These are phyloP conservation scores for Sclerotinia trifoliorum DNA, from an alignment of 2,329 filamentous ascomycete genomes.

Conservation along the genomic window DNA sequence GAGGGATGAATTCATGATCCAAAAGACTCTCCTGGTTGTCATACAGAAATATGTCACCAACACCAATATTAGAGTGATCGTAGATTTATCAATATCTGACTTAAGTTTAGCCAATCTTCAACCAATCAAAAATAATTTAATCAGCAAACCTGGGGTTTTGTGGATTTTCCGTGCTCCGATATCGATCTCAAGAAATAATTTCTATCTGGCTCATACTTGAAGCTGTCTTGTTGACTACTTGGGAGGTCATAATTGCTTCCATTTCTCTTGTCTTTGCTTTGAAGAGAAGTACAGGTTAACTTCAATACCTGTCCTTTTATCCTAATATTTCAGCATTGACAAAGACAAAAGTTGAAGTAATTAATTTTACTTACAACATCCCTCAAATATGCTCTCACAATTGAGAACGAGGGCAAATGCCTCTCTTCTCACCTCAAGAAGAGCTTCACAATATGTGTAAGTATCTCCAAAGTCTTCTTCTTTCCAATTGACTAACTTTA, in stretches of 20 bases:
- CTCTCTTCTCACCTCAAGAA: conserved; percentile 34
- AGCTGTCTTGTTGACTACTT: neutral
- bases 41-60: neutral
- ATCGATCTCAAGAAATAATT: conserved; percentile 24
- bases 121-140: conserved; percentile 14
- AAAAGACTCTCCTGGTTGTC: neutral
- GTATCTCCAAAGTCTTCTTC: conserved; percentile 11
- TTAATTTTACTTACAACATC: conserved; percentile 20
- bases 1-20: neutral
- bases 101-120: neutral
- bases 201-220: conserved; percentile 2
- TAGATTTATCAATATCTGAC: conserved; percentile 1
- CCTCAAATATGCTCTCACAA: conserved; percentile 34
- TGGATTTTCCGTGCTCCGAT: conserved; percentile 19
- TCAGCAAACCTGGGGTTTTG: conserved; percentile 21
- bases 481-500: conserved; percentile 22
- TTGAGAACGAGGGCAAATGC: conserved; percentile 37
- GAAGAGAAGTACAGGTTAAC: neutral
- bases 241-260: neutral
- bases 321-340: neutral
- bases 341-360: conserved; percentile 9
- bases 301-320: neutral
- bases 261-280: neutral
- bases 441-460: conserved; percentile 38
- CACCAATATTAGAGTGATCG: neutral